Evolutionary conservation across 306 rosid species (phyloP), one percentile per base, ranked within the genome.

Genomic region (Parietaria judaica): DNA sequence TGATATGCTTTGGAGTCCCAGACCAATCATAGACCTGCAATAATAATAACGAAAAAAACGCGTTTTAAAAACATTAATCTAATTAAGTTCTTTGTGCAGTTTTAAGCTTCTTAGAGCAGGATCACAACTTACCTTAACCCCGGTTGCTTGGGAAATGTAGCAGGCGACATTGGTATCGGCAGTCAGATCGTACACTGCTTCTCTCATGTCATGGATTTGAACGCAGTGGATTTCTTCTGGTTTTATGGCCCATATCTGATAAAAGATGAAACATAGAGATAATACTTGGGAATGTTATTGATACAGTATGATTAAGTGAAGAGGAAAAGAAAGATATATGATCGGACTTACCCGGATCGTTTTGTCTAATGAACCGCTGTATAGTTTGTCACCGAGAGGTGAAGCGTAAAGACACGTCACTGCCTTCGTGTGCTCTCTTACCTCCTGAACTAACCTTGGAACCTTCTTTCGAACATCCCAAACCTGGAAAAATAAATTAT

Each of bases 341-440:
- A 60, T 60, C 58, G 51, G 51, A 61, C 61, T 41, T 77, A 88
- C 98, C 79, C 98, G 79, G 65, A 91, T 88, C 72, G 96, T 83
- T 80, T 88, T 91, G 82, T 91, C 96, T 14, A 77, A 75, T 67
- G 96, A 91, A 52, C 95, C 95, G 15, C 96, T 91, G 78, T 81
- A 91, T 52, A 91, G 60, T 70, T 70, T 75, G 72, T 83, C 90
- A 3, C 74, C 77, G 12, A 92, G 73, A 63, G 85, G 57, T 36
- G 79, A 48, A 45, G 69, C 54, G 51, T 70, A 76, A 39, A 92
- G 92, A 65, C 89, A 83, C 14, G 96, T 88, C 39, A 92, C 85
- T 17, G 94, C 92, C 72, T 92, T 92, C 51, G 87, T 66, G 82
- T 88, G 98, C 52, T 88, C 87, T 6, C 64, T 89, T 53, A 67